Base-by-base conservation (phyloP, 768 basidiomycete genomes). In the Kwoniella botswanensis region DNA sequence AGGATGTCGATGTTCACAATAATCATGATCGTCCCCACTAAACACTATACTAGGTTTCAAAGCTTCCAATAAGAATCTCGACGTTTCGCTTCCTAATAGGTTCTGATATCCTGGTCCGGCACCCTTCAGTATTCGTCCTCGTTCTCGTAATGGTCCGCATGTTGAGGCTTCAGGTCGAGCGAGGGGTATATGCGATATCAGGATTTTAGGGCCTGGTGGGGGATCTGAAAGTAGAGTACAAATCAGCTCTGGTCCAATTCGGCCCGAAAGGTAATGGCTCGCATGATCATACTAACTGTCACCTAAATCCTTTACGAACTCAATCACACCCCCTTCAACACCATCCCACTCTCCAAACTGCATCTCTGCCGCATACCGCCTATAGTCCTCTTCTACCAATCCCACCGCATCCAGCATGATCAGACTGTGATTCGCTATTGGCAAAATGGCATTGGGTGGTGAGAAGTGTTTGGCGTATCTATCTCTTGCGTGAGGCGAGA, bases 1-100 rank as follows among this genome's bases (percentile, higher is more conserved):
- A 43, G 76, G 75, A 81, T 90, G 89, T 79, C 86, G 85, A 78
- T 90, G 89, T 85, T 92, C 92, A 83, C 96, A 98, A 74, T 95
- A 93, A 77, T 98, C 96, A 81, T 97, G 94, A 79, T 98, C 94
- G 82, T 98, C 94, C 5, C 93, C 96, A 74, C 92, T 93, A 83
- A 93, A 91, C 43, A 95, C 86, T 13, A 92, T 82, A 1, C 86
- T 85, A 6, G 95, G 95, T 50, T 86, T 85, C 35, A 93, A 80
- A 21, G 79, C 85, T 46, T 89, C 85, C 60, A 97, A 85, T 29
- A 98, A 78, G 79, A 92, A 91, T 50, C 86, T 76, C 1, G 90
- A 89, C 29, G 89, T 88, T 61, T 88, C 87, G 43, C 88, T 86
- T 63, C 88, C 89, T n/a, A 96, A 86, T 44, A 89, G 87, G 73